Conservation (phyloP, 2,329 filamentous ascomycete genomes). For the Exophiala lecanii-corni region DNA sequence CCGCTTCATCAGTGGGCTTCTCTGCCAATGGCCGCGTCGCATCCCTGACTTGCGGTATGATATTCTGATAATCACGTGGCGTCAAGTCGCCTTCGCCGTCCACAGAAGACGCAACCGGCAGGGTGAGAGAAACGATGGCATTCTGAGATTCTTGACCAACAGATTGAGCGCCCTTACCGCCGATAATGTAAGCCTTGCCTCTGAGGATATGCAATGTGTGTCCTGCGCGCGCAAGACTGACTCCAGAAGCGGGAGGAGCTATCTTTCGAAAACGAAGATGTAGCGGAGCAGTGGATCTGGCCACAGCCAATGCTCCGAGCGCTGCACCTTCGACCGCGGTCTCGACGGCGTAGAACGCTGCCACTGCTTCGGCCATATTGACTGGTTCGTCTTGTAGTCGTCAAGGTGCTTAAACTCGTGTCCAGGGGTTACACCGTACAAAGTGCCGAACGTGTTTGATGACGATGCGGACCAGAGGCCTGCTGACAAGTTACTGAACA, state of each 20-base stretch:
- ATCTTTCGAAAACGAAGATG: constrained; percentile 14
- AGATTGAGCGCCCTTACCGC: constrained; percentile 5
- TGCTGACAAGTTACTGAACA: too few relatives aligned
- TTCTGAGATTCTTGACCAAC: neutral
- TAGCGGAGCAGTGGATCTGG: constrained; percentile 13
- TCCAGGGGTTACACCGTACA: too few relatives aligned
- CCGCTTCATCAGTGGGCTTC: neutral
- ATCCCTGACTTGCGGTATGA: constrained; percentile 4
- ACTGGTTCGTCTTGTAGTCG: constrained; percentile 62
- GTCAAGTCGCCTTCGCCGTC: constrained; percentile 2
- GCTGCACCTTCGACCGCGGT: constrained; percentile 17
- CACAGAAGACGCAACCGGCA: constrained; percentile 9
- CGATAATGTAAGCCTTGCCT: constrained; percentile 17
- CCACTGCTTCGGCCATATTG: constrained; percentile 18
- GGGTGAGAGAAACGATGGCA: constrained; percentile 6
- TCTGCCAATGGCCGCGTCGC: constrained; percentile 5
- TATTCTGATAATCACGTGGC: constrained; percentile 11
- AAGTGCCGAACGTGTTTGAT: too few relatives aligned
- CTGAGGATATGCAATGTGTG: constrained; percentile 15
- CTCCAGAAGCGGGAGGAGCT: neutral
- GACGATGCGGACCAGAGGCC: too few relatives aligned
- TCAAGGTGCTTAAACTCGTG: too few relatives aligned
- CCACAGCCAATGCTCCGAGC: constrained; percentile 13
- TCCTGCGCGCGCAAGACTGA: neutral
- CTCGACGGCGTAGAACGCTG: constrained; percentile 21